A percentile compares a stretch with the other conserved stretches of the same genome.
phyloP scores from a whole-genome alignment of 1,284 basidiomycete genomes.

The Papiliotrema nemorosa region DNA sequence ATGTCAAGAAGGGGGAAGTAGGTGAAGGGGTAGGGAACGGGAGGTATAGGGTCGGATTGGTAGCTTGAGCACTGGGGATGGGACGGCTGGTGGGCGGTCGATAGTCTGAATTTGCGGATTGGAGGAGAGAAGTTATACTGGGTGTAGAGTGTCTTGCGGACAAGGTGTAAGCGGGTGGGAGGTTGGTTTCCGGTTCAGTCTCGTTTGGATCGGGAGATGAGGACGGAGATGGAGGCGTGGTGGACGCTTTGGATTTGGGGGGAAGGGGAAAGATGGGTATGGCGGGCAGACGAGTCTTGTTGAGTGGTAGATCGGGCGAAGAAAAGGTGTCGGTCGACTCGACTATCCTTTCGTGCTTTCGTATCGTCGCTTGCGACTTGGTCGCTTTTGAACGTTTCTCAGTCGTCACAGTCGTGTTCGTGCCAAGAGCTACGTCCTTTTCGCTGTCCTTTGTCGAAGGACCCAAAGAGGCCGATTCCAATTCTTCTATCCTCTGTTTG shows the following conservation, averaged over 20 bases:
- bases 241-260: neutral
- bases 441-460: no score
- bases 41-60: conserved; percentile 42
- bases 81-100: conserved; percentile 1
- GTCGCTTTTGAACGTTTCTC: neutral
- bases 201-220: conserved; percentile 33
- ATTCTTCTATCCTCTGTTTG: conserved; percentile 24
- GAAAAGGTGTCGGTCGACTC: neutral
- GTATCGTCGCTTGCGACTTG: neutral
- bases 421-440: no score
- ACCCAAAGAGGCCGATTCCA: no score
- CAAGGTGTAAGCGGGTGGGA: conserved; percentile 34
- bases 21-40: conserved; percentile 47
- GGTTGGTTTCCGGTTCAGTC: conserved; percentile 36
- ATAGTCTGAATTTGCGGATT: neutral
- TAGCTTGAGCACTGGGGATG: conserved; percentile 14
- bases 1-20: conserved; percentile 42
- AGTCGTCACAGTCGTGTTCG: no score
- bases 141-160: conserved; percentile 7
- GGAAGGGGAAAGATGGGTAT: neutral
- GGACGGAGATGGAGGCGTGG: conserved; percentile 29
- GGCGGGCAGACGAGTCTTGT: neutral
- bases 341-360: neutral
- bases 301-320: neutral
- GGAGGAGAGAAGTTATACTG: conserved; percentile 1